Evolutionary conservation across 148 eudicot genomes (phyloP).

Genomic region (Camellia sinensis): DNA sequence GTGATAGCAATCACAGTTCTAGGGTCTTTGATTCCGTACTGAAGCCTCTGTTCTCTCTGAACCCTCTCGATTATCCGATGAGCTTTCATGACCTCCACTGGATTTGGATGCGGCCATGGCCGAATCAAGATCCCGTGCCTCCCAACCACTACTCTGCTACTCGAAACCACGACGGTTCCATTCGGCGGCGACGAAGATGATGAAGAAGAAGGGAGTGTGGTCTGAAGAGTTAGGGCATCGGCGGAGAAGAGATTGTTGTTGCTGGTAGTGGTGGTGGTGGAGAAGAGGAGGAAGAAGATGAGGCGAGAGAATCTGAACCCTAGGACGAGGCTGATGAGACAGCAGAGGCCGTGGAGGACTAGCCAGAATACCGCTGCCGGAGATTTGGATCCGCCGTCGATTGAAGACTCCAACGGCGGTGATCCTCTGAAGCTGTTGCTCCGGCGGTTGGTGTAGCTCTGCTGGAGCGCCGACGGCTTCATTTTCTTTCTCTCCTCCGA

Average conservation of each 20-base stretch:
- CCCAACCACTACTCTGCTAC: conserved; percentile 78
- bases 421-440: conserved; percentile 51
- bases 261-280: conserved; percentile 35
- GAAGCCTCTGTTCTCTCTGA: conserved; percentile 83
- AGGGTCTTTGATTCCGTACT: conserved; percentile 75
- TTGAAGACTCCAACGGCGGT: conserved; percentile 29
- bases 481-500: conserved; percentile 27
- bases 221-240: conserved; percentile 21
- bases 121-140: conserved; percentile 85
- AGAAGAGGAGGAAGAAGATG: conserved; percentile 58
- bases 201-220: not conserved
- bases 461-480: conserved; percentile 67
- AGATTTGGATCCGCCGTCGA: conserved; percentile 42
- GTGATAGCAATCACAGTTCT: conserved; percentile 69
- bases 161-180: conserved; percentile 23
- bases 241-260: not conserved
- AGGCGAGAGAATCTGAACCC: conserved; percentile 91
- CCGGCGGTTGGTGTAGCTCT: conserved; percentile 56
- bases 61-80: conserved; percentile 77
- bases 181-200: conserved; percentile 13
- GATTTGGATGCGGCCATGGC: conserved; percentile 98
- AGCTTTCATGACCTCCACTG: conserved; percentile 79
- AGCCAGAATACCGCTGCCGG: conserved; percentile 69
- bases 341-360: conserved; percentile 64
- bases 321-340: conserved; percentile 65